A percentile compares a stretch with the other conserved stretches of the same genome.
phyloP scores from a whole-genome alignment of 441 rosid species.

The Adansonia grandidieri region DNA sequence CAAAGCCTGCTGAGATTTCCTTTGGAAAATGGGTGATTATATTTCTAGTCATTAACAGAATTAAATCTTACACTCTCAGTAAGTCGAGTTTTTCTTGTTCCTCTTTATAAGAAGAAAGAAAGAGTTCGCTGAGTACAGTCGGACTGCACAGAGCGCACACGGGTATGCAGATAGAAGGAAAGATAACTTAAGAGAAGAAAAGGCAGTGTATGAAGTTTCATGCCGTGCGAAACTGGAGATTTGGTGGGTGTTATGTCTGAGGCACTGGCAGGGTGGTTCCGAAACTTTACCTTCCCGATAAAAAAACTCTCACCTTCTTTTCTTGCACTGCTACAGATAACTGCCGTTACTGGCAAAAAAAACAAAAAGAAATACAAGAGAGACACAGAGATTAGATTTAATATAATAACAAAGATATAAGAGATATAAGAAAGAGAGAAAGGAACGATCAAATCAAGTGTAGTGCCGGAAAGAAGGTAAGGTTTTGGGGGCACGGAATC shows the following conservation, averaged over 20 bases:
- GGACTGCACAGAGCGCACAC: conserved; percentile 37
- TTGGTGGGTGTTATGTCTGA: conserved; percentile 6
- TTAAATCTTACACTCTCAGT: conserved; percentile 18
- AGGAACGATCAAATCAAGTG: conserved; percentile 59
- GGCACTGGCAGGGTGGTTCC: conserved; percentile 20
- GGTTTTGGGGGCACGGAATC: conserved; percentile 42
- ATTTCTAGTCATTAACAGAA: background rate
- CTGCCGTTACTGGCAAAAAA: conserved; percentile 70
- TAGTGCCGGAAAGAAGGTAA: conserved; percentile 24
- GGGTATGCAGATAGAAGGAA: conserved; percentile 26
- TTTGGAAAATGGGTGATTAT: background rate
- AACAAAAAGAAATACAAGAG: conserved; percentile 33
- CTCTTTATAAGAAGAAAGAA: background rate
- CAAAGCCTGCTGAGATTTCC: conserved; percentile 5
- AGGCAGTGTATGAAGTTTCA: background rate
- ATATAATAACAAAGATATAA: no score
- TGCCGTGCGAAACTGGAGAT: background rate
- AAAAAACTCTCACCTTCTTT: conserved; percentile 53
- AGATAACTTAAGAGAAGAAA: background rate
- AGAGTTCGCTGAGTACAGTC: background rate
- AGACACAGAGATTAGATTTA: conserved; percentile 28
- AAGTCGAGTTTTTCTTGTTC: background rate
- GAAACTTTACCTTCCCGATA: conserved; percentile 80
- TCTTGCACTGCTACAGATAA: conserved; percentile 64
- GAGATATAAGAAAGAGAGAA: conserved; percentile 17